phyloP scores from a whole-genome alignment of 164 flowering plant genomes.

The Saururus chinensis region DNA sequence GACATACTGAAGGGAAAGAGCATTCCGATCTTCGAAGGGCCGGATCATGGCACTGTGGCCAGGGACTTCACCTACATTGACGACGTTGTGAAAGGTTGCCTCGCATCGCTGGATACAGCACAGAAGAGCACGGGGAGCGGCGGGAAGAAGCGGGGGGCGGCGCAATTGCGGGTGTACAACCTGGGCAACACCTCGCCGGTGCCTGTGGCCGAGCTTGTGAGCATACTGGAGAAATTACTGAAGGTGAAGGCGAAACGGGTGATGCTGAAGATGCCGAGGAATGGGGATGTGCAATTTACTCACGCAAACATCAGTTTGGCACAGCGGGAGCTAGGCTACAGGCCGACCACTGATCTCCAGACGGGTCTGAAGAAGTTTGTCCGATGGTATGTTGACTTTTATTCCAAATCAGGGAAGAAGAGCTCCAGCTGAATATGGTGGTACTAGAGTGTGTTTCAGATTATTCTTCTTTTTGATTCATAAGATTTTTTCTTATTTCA shows the following conservation, averaged over 20 bases:
- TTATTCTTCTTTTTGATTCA: slow-evolving; percentile 39
- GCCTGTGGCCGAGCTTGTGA: slow-evolving; percentile 69
- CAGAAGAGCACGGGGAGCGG: slow-evolving; percentile 85
- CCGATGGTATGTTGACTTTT: slow-evolving; percentile 60
- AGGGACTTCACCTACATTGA: slow-evolving; percentile 88
- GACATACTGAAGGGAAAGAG: slow-evolving; percentile 77
- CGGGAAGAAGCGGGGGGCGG: slow-evolving; percentile 85
- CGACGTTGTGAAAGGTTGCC: slow-evolving; percentile 67
- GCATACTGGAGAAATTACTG: slow-evolving; percentile 74
- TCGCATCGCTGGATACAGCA: slow-evolving; percentile 59
- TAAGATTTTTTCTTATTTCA: slow-evolving; percentile 30
- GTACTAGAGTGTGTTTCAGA: slow-evolving; percentile 12
- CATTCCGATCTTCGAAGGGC: slow-evolving; percentile 64
- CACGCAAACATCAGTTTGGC: slow-evolving; percentile 86
- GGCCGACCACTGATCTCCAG: slow-evolving; percentile 86
- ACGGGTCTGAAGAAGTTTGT: slow-evolving; percentile 85
- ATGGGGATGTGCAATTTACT: slow-evolving; percentile 90
- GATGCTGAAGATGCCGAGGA: slow-evolving; percentile 73
- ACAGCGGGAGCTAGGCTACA: slow-evolving; percentile 71
- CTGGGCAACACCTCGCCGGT: slow-evolving; percentile 78
- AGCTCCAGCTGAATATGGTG: slow-evolving; percentile 34
- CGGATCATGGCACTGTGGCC: slow-evolving; percentile 83
- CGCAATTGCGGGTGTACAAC: slow-evolving; percentile 76
- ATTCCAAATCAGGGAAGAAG: slow-evolving; percentile 47
- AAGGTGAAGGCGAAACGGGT: slow-evolving; percentile 70